Evolutionary conservation across 768 basidiomycete genomes (phyloP).

Genomic region (Suillus bovinus): DNA sequence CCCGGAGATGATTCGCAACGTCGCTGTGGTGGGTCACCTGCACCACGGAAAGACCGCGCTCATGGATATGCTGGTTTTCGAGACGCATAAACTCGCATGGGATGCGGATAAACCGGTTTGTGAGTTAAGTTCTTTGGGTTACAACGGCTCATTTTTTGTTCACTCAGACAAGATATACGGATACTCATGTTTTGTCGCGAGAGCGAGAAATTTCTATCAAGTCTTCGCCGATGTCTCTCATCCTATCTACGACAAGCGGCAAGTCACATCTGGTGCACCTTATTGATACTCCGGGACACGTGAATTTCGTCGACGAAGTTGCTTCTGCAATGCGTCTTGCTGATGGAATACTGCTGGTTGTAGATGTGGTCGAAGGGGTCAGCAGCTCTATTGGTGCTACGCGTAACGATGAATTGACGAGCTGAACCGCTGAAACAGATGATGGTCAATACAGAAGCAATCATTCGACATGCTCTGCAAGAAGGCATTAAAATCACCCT

Average conservation of each 20-base stretch:
- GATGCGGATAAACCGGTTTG: conserved; percentile 87
- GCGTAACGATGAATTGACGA: conserved; percentile 11
- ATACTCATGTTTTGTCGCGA: conserved; percentile 88
- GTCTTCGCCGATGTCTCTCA: conserved; percentile 93
- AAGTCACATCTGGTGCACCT: conserved; percentile 94
- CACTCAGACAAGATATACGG: conserved; percentile 86
- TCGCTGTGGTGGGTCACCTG: conserved; percentile 93
- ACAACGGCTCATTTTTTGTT: conserved; percentile 23
- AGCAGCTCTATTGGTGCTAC: neutral
- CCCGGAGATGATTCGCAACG: conserved; percentile 94
- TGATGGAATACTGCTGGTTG: conserved; percentile 91
- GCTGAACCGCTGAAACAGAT: conserved; percentile 46
- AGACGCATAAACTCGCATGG: conserved; percentile 95
- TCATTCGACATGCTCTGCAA: conserved; percentile 87
- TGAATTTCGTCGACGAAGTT: conserved; percentile 98
- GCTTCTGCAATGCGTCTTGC: conserved; percentile 83
- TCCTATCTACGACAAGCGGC: conserved; percentile 80
- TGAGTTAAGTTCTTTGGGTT: conserved; percentile 20
- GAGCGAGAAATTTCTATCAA: conserved; percentile 93
- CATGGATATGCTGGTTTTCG: conserved; percentile 95
- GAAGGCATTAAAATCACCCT: conserved; percentile 89
- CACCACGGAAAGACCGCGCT: conserved; percentile 98
- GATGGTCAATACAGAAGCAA: conserved; percentile 90
- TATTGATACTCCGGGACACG: conserved; percentile 97
- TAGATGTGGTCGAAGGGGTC: conserved; percentile 98